These are phyloP conservation scores for Choanephora cucurbitarum DNA, from an alignment of 371 early-diverging fungal species.

Conservation along the genomic window DNA sequence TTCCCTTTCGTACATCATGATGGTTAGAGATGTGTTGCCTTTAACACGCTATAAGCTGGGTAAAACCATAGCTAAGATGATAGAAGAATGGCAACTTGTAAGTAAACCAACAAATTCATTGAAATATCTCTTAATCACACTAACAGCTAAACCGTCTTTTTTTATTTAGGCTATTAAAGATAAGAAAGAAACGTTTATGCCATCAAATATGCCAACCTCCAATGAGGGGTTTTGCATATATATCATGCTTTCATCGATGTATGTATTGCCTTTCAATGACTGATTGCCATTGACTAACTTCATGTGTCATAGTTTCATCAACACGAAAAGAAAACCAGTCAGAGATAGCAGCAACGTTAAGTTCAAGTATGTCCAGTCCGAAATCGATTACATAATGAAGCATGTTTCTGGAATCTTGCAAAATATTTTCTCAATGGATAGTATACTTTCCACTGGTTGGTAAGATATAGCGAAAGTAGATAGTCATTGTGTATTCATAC, in stretches of 20 bases:
- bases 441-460: slow-evolving; percentile 3
- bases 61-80: too few species aligned
- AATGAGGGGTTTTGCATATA: slow-evolving; percentile 11
- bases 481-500: neutral
- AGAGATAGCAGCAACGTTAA: neutral
- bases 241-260: slow-evolving; percentile 8
- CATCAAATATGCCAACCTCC: slow-evolving; percentile 2
- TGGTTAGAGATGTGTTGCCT: too few species aligned
- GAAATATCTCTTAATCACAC: too few species aligned
- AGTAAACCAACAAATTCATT: too few species aligned
- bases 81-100: too few species aligned
- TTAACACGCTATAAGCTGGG: too few species aligned
- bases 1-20: too few species aligned
- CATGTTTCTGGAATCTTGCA: slow-evolving; percentile 8
- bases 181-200: neutral
- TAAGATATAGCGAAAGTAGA: slow-evolving; percentile 8
- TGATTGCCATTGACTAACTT: neutral
- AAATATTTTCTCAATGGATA: slow-evolving; percentile 11
- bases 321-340: slow-evolving; percentile 1
- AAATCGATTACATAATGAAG: slow-evolving; percentile 10
- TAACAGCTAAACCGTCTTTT: too few species aligned
- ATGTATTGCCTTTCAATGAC: neutral
- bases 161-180: slow-evolving; percentile 10
- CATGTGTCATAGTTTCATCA: slow-evolving; percentile 1
- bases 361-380: slow-evolving; percentile 5